Base-by-base conservation (phyloP, 2,329 filamentous ascomycete species). In the Fusarium burgessii region DNA sequence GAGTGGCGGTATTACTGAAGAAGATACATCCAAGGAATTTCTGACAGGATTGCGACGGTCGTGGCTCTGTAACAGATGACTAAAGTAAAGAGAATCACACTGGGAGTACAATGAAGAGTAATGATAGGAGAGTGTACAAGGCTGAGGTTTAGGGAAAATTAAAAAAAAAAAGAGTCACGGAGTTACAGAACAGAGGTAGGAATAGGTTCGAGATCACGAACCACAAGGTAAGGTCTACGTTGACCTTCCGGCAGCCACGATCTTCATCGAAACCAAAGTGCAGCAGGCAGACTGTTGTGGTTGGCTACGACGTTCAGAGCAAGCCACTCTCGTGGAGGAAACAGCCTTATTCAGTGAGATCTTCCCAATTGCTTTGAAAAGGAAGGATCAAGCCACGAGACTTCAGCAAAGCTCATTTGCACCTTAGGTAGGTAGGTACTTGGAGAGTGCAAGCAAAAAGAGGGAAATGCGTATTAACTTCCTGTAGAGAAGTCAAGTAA, bases 91-190 rank as follows among this genome's bases (percentile, higher is more conserved):
- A 40, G 40, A 52, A 12, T 25, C 20, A 10, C 29, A 41, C 17
- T 36, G n/a, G n/a, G 36, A 41, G 45, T 50, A 27, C 58, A 57
- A 57, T 17, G 58, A 42, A 47, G 49, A 29, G 33, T 35, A 15
- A 46, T 42, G 43, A 41, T 18, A 41, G 49, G 50, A 38, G 18
- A 46, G 45, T 14, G 8, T 45, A 17, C 15, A 25, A 59, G 41
- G 54, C 42, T 54, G 46, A 62, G 62, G 33, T 54, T 60, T 40
- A n/a, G 43, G 43, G 62, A 56, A 58, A 62, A 67, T 47, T 14
- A 41, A 61, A 40, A n/a, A 38, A 18, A 41, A 61, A 40, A n/a
- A 38, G 20, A 20, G 36, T 45, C 29, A 40, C 18, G 20, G 27
- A 14, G 33, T 66, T 15, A 45, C 17, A 49, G 25, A 43, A 56